Base-by-base conservation (phyloP, 2,329 filamentous ascomycete genomes). In the Aspergillus glaucus region DNA sequence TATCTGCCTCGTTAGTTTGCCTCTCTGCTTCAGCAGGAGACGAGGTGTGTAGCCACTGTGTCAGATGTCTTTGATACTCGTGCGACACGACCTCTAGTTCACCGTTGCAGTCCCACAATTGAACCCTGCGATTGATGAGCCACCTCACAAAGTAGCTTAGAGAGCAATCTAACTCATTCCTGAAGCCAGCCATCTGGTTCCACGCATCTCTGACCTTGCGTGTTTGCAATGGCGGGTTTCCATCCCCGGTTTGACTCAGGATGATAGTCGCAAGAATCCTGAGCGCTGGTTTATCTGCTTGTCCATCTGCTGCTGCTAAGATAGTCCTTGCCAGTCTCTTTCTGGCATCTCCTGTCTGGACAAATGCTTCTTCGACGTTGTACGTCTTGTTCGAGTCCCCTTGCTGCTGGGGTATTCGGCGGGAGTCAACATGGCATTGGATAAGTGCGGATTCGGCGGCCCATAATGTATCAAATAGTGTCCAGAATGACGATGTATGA, bases 401-500 rank as follows among this genome's bases (percentile, higher is more conserved):
- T 46, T 60, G 51, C 34, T 60, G 54, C 41, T 60, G 58, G 4
- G 51, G 52, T 10, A 55, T 51, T 17, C 55, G 55, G 43, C 59
- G 59, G 45, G 62, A 56, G 51, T 68, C 64, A n/a, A 67, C 61
- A 51, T 63, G 61, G 42, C 64, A 63, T 50, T 68, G 65, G 32
- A 61, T 62, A 9, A 68, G 49, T 7, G 64, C 63, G 36, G 57
- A 63, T 49, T 69, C 66, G 6, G 61, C 56, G 1, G 65, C 64
- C 62, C 65, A 68, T 32, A 66, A 44, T 28, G 60, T 60, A 46
- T 69, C 66, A 40, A 60, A 65, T 6, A 69, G 45, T 7, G 63
- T 57, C 52, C 58, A 65, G 47, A 67, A 68, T 7, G 65, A 59
- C 42, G 59, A 52, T 28, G 65, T 50, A 50, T 64, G 65, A 28